Conservation (phyloP, 345 rosid species). For the Erodium maritimum region DNA sequence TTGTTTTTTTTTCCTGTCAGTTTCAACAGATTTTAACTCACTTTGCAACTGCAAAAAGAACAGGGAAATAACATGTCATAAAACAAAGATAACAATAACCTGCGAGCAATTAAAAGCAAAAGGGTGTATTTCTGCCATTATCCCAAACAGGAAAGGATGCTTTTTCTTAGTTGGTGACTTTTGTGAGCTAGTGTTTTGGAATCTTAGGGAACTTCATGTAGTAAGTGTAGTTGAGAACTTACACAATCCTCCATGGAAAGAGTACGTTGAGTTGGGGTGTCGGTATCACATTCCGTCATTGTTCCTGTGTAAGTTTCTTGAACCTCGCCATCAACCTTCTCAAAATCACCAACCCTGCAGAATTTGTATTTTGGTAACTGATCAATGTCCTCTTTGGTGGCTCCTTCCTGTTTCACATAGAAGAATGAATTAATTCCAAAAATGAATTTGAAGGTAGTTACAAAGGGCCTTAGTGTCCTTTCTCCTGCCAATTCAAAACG, state of each 20-base stretch:
- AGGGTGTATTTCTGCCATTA: no score
- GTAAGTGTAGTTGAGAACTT: slow-evolving; percentile 16
- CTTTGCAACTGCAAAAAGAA: no score
- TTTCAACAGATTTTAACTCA: no score
- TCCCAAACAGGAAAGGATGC: no score
- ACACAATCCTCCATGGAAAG: slow-evolving; percentile 68
- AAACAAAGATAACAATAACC: no score
- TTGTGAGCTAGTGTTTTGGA: no score
- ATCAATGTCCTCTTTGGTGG: slow-evolving; percentile 64
- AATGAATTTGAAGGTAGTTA: not conserved
- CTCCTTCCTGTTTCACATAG: slow-evolving; percentile 57
- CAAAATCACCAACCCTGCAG: slow-evolving; percentile 23
- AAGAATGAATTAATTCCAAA: not conserved
- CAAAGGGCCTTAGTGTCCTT: not conserved
- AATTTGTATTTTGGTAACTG: slow-evolving; percentile 55
- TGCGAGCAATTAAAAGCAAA: no score
- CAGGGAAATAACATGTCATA: no score
- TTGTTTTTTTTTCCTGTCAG: no score
- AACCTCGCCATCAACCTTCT: slow-evolving; percentile 38
- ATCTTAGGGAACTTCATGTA: not conserved
- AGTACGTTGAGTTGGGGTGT: slow-evolving; percentile 35
- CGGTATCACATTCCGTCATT: slow-evolving; percentile 49
- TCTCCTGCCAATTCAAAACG: not conserved
- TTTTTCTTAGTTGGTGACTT: no score
- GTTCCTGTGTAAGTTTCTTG: slow-evolving; percentile 49